Evolutionary conservation across 2,329 filamentous ascomycete species (phyloP), one percentile per base, ranked within the genome.

Genomic region (Cordyceps cateniannulata): DNA sequence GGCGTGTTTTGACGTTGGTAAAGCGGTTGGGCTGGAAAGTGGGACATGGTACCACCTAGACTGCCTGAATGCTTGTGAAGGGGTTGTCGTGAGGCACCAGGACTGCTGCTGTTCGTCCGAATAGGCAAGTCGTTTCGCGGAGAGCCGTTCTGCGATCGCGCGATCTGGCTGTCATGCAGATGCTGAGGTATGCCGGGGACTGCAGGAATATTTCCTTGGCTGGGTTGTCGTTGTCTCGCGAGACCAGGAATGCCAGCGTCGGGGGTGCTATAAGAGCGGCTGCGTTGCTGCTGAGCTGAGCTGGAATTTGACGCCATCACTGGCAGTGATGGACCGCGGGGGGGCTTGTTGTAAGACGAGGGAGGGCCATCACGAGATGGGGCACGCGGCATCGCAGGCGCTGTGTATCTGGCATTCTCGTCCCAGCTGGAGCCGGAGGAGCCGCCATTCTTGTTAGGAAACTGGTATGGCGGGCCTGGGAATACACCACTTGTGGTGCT

Each of bases 181-280:
- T 92, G 89, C 22, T 87, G 77, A 25, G 90, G 89, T 56, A 93
- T 92, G 6, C 89, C 88, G 8, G 89, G 89, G 14, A 93, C 88
- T 12, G 84, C 85, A 5, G 89, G 89, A 6, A 91, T 82, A 62
- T 77, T 71, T 66, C 72, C 78, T 74, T 74, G 79, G 71, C 77
- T 81, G 71, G 74, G 79, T 73, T 84, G 83, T 65, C 80, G 77
- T 58, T 78, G 79, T 64, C 85, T 80, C 69, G 81, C 79, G 53
- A 81, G 81, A 64, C 83, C 81, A 58, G 86, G 83, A 58, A 83
- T 87, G 65, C 96, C 91, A 67, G 96, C 96, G 72, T 98, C 93
- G 8, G 95, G 93, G 64, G 93, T 97, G 76, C 93, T 98, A 69
- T 96, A 96, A 42, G 93, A 96, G 65, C 95, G 85, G 76, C 90